A percentile compares a stretch with the other conserved stretches of the same genome.
Conservation (phyloP, 176 grass and related monocot species). For the Musa schizocarpa region DNA sequence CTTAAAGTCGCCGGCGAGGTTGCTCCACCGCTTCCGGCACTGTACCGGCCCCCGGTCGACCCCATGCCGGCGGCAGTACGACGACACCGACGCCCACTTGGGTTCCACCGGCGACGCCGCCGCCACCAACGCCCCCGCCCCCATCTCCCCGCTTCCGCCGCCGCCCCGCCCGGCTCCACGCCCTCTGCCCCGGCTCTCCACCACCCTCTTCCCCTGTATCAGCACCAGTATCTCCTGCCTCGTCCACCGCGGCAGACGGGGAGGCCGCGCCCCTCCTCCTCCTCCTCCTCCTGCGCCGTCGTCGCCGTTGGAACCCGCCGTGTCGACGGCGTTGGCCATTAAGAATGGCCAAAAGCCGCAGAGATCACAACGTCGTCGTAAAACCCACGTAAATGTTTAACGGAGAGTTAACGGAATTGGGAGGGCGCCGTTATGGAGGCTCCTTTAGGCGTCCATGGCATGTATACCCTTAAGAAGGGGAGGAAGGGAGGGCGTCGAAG, state of each 20-base stretch:
- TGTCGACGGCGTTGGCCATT: conserved; percentile 69
- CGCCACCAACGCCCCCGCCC: neutral
- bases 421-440: neutral
- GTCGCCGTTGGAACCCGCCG: conserved; percentile 25
- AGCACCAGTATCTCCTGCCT: conserved; percentile 92
- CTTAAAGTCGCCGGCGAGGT: conserved; percentile 93
- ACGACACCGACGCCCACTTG: conserved; percentile 82
- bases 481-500: conserved; percentile 3
- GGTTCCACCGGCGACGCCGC: conserved; percentile 43
- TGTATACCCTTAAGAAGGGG: neutral
- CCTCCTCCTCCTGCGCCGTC: conserved; percentile 10
- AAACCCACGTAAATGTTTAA: neutral
- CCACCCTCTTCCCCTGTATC: conserved; percentile 76
- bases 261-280: conserved; percentile 27
- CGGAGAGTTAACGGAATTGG: conserved; percentile 11
- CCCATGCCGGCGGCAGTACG: conserved; percentile 73
- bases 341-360: neutral
- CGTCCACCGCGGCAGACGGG: conserved; percentile 81
- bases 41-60: conserved; percentile 74
- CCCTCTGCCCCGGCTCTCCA: conserved; percentile 59
- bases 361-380: neutral
- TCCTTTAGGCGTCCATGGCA: neutral
- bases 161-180: conserved; percentile 19
- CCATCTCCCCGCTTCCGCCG: conserved; percentile 6
- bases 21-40: conserved; percentile 97